phyloP scores from a whole-genome alignment of 2,329 filamentous ascomycete species.

The Parascedosporium putredinis region DNA sequence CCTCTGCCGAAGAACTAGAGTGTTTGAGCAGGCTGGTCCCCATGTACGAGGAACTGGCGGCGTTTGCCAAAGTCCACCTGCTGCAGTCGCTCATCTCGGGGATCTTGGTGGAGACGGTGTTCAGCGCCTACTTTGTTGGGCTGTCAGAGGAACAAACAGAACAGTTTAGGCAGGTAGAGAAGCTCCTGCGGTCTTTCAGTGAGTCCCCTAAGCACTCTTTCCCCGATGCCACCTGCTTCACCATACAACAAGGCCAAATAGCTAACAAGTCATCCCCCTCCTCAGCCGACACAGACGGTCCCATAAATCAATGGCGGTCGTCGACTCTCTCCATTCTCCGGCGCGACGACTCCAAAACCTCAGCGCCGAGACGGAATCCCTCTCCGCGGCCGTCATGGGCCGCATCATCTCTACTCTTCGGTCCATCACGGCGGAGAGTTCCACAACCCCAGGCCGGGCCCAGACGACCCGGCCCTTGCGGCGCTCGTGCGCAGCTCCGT shows the following conservation, averaged over 20 bases:
- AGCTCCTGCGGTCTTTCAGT: conserved; percentile 25
- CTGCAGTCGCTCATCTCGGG: conserved; percentile 52
- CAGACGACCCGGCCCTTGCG: conserved; percentile 41
- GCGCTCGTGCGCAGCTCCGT: conserved; percentile 41
- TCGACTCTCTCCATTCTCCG: conserved; percentile 50
- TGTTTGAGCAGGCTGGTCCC: conserved; percentile 41
- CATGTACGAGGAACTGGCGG: conserved; percentile 44
- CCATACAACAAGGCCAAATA: neutral
- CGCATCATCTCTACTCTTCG: conserved; percentile 15
- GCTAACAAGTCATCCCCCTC: conserved; percentile 10
- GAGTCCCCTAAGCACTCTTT: conserved; percentile 1
- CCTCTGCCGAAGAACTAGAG: conserved; percentile 28
- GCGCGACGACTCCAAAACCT: conserved; percentile 39
- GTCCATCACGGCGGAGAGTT: conserved; percentile 18
- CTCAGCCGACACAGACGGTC: conserved; percentile 33
- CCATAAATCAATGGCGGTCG: conserved; percentile 57
- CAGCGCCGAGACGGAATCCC: conserved; percentile 33
- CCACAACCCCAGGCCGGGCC: conserved; percentile 33
- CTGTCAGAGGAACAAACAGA: conserved; percentile 42
- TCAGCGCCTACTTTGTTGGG: conserved; percentile 54
- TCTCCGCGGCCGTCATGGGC: conserved; percentile 38
- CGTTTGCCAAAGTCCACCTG: conserved; percentile 47
- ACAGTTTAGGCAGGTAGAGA: conserved; percentile 39
- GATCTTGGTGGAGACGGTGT: conserved; percentile 50
- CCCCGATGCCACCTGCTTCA: conserved; percentile 1